Conservation (phyloP, 139 green algal species). For the Chlorella sp. region DNA sequence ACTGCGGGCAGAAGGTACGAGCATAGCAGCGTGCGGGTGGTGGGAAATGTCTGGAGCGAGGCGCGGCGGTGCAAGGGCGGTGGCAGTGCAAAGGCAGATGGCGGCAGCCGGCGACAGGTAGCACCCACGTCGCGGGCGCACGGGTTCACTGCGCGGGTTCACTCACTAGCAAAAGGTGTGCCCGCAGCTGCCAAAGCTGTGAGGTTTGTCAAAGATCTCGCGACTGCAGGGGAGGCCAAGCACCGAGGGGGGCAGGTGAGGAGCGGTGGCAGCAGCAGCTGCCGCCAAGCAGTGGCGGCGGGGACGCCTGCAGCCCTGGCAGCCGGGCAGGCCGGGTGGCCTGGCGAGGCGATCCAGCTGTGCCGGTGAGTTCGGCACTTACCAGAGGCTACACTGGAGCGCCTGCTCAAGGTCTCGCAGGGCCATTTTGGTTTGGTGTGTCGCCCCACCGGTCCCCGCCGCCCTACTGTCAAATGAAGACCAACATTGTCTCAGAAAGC, state of each 20-base stretch:
- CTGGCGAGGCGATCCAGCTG: too few species aligned
- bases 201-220: slow-evolving; percentile 45
- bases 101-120: slow-evolving; percentile 2
- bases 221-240: slow-evolving; percentile 39
- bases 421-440: background rate
- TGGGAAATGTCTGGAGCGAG: background rate
- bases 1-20: slow-evolving; percentile 26
- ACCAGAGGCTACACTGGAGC: slow-evolving; percentile 2
- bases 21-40: background rate
- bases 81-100: background rate
- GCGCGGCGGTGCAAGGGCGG: background rate
- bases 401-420: background rate
- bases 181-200: slow-evolving; percentile 58
- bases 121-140: background rate
- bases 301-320: background rate
- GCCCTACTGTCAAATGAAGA: background rate
- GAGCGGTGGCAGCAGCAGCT: background rate
- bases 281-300: background rate
- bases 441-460: background rate
- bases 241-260: background rate
- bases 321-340: background rate
- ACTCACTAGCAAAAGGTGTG: slow-evolving; percentile 69
- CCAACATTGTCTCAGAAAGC: background rate
- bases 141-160: background rate
- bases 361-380: background rate